Conservation (phyloP, 176 grass and related monocot species). For the Pontederia paniculata region DNA sequence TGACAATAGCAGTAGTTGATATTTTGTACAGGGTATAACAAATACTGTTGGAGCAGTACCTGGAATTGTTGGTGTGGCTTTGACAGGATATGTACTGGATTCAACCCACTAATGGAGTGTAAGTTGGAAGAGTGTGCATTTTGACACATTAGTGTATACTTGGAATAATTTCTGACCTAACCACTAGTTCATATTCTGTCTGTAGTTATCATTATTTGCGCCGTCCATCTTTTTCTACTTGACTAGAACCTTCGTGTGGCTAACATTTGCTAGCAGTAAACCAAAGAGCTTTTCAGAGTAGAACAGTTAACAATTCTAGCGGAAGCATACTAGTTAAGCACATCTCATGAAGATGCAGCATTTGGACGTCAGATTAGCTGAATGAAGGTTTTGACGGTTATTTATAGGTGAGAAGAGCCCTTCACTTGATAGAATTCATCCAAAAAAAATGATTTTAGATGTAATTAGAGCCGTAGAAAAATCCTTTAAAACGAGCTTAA, state of each 20-base stretch:
- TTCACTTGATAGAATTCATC: too few relatives aligned
- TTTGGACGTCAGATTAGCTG: too few relatives aligned
- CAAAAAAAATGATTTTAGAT: too few relatives aligned
- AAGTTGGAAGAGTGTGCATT: conserved; percentile 18
- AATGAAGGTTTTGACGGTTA: too few relatives aligned
- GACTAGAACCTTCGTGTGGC: conserved; percentile 70
- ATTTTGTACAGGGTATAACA: conserved; percentile 65
- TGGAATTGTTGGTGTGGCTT: conserved; percentile 67
- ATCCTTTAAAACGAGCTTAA: too few relatives aligned
- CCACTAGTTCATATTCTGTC: neutral
- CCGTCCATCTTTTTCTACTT: conserved; percentile 99
- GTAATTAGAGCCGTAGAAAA: too few relatives aligned
- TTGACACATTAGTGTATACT: neutral
- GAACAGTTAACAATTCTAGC: too few relatives aligned
- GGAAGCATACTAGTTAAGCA: too few relatives aligned
- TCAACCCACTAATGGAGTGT: conserved; percentile 96
- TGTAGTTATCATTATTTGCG: conserved; percentile 78
- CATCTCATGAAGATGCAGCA: too few relatives aligned
- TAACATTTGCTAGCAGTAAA: conserved; percentile 73
- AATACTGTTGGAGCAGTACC: conserved; percentile 83
- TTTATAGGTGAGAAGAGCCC: too few relatives aligned
- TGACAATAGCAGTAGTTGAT: neutral
- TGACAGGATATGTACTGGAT: conserved; percentile 89
- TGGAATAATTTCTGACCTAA: neutral
- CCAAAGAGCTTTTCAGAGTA: conserved; percentile 56